Conservation (phyloP, 78 protist species). For the Protostelium mycophagum region DNA sequence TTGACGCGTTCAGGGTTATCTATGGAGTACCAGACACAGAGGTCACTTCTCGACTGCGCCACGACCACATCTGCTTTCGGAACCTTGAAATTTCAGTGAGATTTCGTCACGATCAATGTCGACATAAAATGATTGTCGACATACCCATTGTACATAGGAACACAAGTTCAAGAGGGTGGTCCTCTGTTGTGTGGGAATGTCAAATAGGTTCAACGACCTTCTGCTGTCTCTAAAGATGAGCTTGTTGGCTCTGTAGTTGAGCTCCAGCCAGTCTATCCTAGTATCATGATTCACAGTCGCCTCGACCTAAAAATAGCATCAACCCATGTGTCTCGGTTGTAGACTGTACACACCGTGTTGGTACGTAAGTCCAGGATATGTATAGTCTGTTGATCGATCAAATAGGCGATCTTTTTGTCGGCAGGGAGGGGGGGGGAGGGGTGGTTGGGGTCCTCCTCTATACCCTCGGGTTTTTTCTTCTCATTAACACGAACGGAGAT, state of each 20-base stretch:
- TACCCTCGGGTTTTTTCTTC: neutral
- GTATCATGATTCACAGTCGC: constrained; percentile 68
- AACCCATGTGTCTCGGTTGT: too few relatives aligned
- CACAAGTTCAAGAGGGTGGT: constrained; percentile 71
- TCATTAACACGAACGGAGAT: constrained; percentile 42
- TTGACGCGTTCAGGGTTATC: constrained; percentile 67
- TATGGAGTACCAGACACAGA: constrained; percentile 85
- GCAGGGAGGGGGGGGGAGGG: neutral
- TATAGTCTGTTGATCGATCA: constrained; percentile 75
- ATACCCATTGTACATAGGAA: constrained; percentile 55
- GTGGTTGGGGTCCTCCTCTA: neutral
- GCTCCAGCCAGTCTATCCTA: constrained; percentile 83
- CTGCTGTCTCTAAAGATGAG: constrained; percentile 81
- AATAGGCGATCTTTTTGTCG: constrained; percentile 65
- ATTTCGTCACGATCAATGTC: neutral
- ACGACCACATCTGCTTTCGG: constrained; percentile 88
- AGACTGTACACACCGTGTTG: too few relatives aligned
- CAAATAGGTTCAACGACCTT: constrained; percentile 56
- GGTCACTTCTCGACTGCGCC: constrained; percentile 70
- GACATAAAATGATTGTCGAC: neutral
- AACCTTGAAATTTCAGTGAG: constrained; percentile 59
- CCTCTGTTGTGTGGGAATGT: constrained; percentile 31
- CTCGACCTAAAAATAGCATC: too few relatives aligned
- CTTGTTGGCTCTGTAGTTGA: constrained; percentile 36
- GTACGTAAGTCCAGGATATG: constrained; percentile 37